Conservation (phyloP, 1,284 basidiomycete genomes). For the Rhodotorula mucilaginosa region DNA sequence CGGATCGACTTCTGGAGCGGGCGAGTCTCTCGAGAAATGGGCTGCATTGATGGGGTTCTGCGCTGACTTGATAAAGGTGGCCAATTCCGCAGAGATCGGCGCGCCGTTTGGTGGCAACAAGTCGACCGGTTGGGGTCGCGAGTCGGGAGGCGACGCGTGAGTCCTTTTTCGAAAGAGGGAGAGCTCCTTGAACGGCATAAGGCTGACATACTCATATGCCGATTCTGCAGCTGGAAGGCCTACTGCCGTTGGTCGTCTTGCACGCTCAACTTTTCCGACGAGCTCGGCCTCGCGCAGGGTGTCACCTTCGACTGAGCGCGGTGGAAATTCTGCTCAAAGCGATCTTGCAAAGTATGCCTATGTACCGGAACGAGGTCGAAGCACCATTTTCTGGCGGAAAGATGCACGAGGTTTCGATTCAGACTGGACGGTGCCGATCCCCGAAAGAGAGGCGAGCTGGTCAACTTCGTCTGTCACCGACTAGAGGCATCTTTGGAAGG, state of each 20-base stretch:
- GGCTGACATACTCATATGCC: background rate
- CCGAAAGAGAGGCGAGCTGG: background rate
- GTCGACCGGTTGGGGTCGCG: slow-evolving; percentile 78
- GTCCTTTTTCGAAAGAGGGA: too few species aligned
- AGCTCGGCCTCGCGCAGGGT: slow-evolving; percentile 85
- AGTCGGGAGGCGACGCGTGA: slow-evolving; percentile 67
- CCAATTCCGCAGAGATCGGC: slow-evolving; percentile 79
- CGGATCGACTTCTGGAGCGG: slow-evolving; percentile 68
- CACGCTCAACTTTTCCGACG: slow-evolving; percentile 88
- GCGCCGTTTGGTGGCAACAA: slow-evolving; percentile 63
- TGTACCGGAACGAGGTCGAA: too few species aligned
- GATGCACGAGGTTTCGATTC: too few species aligned
- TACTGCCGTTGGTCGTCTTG: slow-evolving; percentile 62
- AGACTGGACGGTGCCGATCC: background rate
- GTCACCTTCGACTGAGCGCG: slow-evolving; percentile 62
- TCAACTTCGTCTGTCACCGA: too few species aligned
- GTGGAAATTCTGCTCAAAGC: background rate
- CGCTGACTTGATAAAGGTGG: background rate
- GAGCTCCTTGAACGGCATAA: background rate
- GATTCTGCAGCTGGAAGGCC: slow-evolving; percentile 59
- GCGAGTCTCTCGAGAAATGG: background rate
- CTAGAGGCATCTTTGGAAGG: too few species aligned
- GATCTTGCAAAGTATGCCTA: background rate
- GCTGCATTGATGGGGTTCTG: background rate
- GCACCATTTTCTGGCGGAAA: too few species aligned